phyloP scores from a whole-genome alignment of 345 rosid genomes.

The Eucalyptus albens region DNA sequence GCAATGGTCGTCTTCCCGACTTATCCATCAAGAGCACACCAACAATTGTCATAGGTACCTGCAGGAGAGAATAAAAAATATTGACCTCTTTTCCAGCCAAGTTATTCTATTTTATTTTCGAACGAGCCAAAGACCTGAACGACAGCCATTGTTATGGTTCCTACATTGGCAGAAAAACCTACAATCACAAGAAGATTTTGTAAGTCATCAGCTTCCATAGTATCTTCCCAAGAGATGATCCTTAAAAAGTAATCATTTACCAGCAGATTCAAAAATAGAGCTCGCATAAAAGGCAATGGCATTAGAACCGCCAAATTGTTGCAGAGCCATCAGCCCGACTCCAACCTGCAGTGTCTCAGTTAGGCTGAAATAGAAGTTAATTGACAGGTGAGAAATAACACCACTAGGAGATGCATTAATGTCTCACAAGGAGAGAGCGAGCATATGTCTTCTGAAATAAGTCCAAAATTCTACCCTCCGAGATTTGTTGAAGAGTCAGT shows the following conservation, averaged over 20 bases:
- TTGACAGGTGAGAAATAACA: neutral
- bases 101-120: neutral
- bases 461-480: conserved; percentile 13
- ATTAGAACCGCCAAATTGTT: conserved; percentile 71
- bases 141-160: conserved; percentile 55
- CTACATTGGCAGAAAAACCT: conserved; percentile 67
- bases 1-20: conserved; percentile 60
- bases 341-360: conserved; percentile 14
- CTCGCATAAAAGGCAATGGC: conserved; percentile 23
- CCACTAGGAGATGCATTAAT: neutral
- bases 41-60: conserved; percentile 61
- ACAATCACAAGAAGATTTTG: neutral
- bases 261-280: conserved; percentile 26
- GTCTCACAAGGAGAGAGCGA: conserved; percentile 21
- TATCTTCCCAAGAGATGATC: neutral
- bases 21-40: conserved; percentile 60
- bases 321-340: conserved; percentile 67
- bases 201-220: neutral
- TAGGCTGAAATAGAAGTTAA: neutral
- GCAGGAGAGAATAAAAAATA: neutral
- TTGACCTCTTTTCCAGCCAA: neutral
- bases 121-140: conserved; percentile 43
- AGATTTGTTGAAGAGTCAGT: conserved; percentile 6
- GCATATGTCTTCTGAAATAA: conserved; percentile 29
- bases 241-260: neutral